phyloP scores from a whole-genome alignment of 257 asterid species.

The Ajuga chamaepitys region DNA sequence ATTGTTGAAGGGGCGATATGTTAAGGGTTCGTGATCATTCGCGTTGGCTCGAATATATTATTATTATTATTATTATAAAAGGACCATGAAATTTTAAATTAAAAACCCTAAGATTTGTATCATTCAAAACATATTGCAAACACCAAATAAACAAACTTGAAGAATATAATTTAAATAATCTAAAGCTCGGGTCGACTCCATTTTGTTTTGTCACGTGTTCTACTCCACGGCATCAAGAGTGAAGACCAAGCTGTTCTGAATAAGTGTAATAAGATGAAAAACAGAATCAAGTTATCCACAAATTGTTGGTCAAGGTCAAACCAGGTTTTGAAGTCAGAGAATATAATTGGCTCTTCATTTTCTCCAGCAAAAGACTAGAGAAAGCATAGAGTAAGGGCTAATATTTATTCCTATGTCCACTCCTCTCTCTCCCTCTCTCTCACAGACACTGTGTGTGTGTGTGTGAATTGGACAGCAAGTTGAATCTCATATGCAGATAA shows the following conservation, averaged over 20 bases:
- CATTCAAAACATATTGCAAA: no score
- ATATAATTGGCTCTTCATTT: not conserved
- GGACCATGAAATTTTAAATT: no score
- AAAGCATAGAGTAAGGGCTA: not conserved
- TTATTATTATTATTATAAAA: no score
- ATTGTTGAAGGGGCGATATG: no score
- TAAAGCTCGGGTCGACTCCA: no score
- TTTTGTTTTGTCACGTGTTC: not conserved
- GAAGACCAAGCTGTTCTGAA: not conserved
- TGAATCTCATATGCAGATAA: not conserved
- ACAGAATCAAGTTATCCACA: not conserved
- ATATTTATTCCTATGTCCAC: not conserved
- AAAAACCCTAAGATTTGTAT: no score
- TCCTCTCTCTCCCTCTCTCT: not conserved
- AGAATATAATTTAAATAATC: no score
- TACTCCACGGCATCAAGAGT: not conserved
- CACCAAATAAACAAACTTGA: no score
- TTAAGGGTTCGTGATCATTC: no score
- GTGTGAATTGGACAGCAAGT: not conserved
- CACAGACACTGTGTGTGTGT: not conserved
- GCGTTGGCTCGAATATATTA: no score
- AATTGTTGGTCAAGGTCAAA: not conserved
- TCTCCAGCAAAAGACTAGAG: not conserved
- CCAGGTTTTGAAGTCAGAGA: not conserved
- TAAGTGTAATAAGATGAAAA: not conserved